phyloP scores from a whole-genome alignment of 768 basidiomycete species.

The Russula foetens region DNA sequence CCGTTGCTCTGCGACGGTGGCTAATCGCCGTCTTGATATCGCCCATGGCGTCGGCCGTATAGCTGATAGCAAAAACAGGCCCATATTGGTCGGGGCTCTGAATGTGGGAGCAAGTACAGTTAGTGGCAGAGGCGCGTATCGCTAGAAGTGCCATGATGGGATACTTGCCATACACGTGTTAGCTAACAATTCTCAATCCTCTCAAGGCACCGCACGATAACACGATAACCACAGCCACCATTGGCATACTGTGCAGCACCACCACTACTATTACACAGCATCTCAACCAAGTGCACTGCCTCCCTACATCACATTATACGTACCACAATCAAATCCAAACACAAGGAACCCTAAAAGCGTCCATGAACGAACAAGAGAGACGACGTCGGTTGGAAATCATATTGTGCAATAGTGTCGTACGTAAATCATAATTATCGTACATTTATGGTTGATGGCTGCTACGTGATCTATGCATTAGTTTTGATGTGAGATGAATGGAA shows the following conservation, averaged over 20 bases:
- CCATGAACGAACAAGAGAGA: too few relatives aligned
- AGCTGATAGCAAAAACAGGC: not conserved
- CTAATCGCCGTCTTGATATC: conserved; percentile 4
- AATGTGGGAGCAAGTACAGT: not conserved
- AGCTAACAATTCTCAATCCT: too few relatives aligned
- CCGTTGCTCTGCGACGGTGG: conserved; percentile 25
- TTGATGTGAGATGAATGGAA: not conserved
- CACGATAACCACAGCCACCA: too few relatives aligned
- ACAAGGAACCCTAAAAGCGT: too few relatives aligned
- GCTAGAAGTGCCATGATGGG: not conserved
- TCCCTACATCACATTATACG: too few relatives aligned
- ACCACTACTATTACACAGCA: too few relatives aligned
- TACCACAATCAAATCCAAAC: too few relatives aligned
- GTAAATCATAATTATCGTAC: not conserved
- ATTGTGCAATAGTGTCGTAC: not conserved
- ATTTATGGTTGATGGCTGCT: not conserved
- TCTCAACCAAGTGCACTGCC: too few relatives aligned
- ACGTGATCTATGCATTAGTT: not conserved
- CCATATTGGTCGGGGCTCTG: conserved; percentile 1
- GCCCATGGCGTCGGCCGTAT: not conserved
- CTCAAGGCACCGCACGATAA: too few relatives aligned
- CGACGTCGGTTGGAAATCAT: too few relatives aligned
- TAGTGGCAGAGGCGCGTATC: not conserved
- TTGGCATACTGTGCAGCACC: too few relatives aligned
- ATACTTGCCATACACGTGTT: not conserved